phyloP scores from a whole-genome alignment of 1,284 basidiomycete genomes.

The Ceratobasidium papillatum region DNA sequence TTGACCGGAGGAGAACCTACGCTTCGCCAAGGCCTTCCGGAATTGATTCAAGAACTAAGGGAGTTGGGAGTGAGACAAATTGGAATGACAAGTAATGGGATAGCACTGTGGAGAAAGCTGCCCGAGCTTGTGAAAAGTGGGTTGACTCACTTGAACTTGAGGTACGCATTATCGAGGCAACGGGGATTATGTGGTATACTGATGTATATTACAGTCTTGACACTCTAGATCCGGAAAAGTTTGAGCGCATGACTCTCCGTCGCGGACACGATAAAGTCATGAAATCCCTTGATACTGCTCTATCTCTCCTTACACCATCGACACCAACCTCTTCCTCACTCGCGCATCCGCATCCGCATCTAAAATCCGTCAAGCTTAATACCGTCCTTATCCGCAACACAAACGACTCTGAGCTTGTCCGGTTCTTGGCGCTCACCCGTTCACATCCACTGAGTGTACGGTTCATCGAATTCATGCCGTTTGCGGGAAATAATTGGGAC shows the following conservation, averaged over 20 bases:
- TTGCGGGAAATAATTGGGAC: conserved; percentile 67
- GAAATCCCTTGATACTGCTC: conserved; percentile 69
- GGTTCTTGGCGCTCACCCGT: conserved; percentile 80
- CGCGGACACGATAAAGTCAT: conserved; percentile 77
- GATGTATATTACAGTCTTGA: conserved; percentile 65
- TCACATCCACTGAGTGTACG: conserved; percentile 72
- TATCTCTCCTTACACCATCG: conserved; percentile 51
- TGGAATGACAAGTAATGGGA: conserved; percentile 87
- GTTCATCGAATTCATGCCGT: conserved; percentile 95
- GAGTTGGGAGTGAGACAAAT: conserved; percentile 73
- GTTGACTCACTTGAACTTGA: conserved; percentile 83
- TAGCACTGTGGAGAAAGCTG: conserved; percentile 76
- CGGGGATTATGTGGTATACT: background rate
- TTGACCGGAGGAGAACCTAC: conserved; percentile 91
- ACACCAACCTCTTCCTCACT: background rate
- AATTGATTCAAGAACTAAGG: conserved; percentile 71
- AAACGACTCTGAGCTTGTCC: conserved; percentile 79
- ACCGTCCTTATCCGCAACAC: conserved; percentile 83
- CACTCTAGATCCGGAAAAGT: conserved; percentile 87
- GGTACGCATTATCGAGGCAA: conserved; percentile 56
- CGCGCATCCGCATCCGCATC: conserved; percentile 50
- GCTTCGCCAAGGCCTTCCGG: conserved; percentile 77
- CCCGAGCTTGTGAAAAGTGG: conserved; percentile 73
- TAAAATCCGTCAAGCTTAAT: conserved; percentile 79
- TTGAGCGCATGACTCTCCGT: conserved; percentile 84